Base-by-base conservation (phyloP, 352 stramenopile species). In the Phytopythium helicoides region DNA sequence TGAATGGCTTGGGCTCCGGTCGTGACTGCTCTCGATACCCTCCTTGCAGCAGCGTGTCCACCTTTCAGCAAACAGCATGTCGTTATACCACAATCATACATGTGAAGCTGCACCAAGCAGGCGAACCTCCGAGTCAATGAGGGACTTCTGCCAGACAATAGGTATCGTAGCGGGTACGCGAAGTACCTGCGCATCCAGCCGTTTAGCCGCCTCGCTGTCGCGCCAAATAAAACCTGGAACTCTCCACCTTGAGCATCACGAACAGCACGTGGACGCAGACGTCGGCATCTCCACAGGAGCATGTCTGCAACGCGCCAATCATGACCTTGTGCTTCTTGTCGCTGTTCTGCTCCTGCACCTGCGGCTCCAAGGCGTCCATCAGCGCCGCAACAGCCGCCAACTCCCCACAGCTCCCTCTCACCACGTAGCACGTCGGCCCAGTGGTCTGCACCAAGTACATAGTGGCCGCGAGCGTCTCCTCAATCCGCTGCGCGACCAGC, bases 231-330 rank as follows among this genome's bases (percentile, higher is more conserved):
- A 31, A 19, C 44, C 7, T 26, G 6, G 1, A 33, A 33, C 28
- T 9, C 28, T 28, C 22, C 6, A 85, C 76, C 61, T 94, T 92
- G 42, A 94, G 78, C 78, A 94, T 90, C 21, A 94, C 82, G 48
- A 94, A 94, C 31, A 94, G 64, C 14, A 94, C 76, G 54, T 94
- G 84, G 28, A 88, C 73, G 52, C 84, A 92, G n/a, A 94, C 69
- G 22, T 94, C 84, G 3, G 54, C 47, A 15, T 89, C 81, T 2
- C 80, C 78, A 21, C 84, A 94, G 2, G 77, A 86, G 52, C 82
- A 94, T 34, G 55, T 79, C 56, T 92, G 84, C 28, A 89, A 46
- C 14, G 71, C 56, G 6, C 84, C 84, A 31, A 92, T 83, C 26
- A 92, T 60, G n/a, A 94, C 77, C 19, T 87, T 88, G 56, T 89